Evolutionary conservation across 2,329 filamentous ascomycete species (phyloP).

Genomic region (Alternaria sp.): DNA sequence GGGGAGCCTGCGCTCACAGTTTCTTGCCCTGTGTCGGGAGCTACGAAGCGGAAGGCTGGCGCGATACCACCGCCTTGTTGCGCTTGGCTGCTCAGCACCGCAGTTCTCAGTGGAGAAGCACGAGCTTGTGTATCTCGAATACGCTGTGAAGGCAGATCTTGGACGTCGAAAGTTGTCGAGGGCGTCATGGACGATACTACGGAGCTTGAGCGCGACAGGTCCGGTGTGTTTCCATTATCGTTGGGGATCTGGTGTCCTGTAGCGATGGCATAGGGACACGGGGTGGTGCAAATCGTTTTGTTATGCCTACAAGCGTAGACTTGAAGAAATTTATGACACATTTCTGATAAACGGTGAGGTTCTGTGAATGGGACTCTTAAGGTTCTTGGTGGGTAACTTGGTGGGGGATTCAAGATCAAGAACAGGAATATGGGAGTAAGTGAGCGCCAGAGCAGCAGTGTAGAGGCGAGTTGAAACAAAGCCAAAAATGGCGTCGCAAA

Average conservation of each 20-base stretch:
- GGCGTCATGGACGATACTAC: constrained; percentile 16
- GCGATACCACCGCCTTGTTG: background rate
- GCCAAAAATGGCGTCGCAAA: background rate
- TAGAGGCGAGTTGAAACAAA: background rate
- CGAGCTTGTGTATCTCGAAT: background rate
- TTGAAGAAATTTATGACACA: constrained; percentile 43
- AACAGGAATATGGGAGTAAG: background rate
- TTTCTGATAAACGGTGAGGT: constrained; percentile 4
- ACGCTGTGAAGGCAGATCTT: constrained; percentile 1
- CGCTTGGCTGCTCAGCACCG: background rate
- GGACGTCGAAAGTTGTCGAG: background rate
- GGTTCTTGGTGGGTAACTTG: background rate
- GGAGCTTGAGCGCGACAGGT: constrained; percentile 20
- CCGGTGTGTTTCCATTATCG: background rate
- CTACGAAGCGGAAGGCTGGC: constrained; percentile 18
- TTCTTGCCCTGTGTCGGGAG: constrained; percentile 5
- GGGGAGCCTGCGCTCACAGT: background rate
- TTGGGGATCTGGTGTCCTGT: background rate
- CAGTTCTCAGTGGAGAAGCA: constrained; percentile 5
- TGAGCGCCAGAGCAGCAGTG: background rate
- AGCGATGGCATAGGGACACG: constrained; percentile 31
- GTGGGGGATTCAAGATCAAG: too few relatives aligned
- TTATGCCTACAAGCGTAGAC: constrained; percentile 38
- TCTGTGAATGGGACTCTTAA: background rate
- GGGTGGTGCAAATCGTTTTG: constrained; percentile 39